Conservation (phyloP, 2,329 filamentous ascomycete genomes). For the Neoarthrinium moseri region DNA sequence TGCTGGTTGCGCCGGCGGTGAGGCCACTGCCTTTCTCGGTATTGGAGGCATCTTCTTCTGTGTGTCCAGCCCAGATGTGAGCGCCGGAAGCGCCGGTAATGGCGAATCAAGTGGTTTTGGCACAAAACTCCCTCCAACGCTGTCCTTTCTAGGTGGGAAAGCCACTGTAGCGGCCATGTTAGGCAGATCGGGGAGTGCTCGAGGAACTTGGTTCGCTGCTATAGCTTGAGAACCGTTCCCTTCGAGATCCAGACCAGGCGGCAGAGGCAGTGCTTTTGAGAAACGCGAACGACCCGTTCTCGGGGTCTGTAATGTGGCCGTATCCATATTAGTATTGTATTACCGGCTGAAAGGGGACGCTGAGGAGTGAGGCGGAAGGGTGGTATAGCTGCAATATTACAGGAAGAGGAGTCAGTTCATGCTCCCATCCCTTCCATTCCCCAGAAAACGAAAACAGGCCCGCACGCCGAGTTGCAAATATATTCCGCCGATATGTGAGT, state of each 20-base stretch:
- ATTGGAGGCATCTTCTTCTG: constrained; percentile 30
- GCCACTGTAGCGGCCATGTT: constrained; percentile 4
- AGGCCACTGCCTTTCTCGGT: constrained; percentile 33
- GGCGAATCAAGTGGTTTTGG: constrained; percentile 26
- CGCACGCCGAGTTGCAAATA: constrained; percentile 6
- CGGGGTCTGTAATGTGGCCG: constrained; percentile 26
- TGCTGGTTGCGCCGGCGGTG: constrained; percentile 10
- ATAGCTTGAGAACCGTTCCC: constrained; percentile 14
- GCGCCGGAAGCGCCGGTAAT: constrained; percentile 27
- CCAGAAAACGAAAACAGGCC: neutral
- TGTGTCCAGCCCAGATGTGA: constrained; percentile 15
- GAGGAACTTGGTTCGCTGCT: constrained; percentile 21
- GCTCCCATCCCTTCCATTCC: neutral
- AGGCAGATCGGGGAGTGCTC: constrained; percentile 21
- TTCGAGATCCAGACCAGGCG: constrained; percentile 37
- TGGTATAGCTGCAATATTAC: constrained; percentile 5
- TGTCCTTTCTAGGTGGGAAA: constrained; percentile 26
- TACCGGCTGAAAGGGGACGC: constrained; percentile 9
- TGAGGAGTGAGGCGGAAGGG: constrained; percentile 1
- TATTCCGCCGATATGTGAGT: constrained; percentile 3
- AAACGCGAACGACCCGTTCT: constrained; percentile 50
- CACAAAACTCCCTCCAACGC: constrained; percentile 20
- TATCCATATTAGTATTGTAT: constrained; percentile 3
- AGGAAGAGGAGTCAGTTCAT: neutral
- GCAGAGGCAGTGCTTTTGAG: constrained; percentile 56